A percentile compares a stretch with the other conserved stretches of the same genome.
These are phyloP conservation scores for Globisporangium lucens DNA, from an alignment of 352 stramenopile species.

Conservation along the genomic window DNA sequence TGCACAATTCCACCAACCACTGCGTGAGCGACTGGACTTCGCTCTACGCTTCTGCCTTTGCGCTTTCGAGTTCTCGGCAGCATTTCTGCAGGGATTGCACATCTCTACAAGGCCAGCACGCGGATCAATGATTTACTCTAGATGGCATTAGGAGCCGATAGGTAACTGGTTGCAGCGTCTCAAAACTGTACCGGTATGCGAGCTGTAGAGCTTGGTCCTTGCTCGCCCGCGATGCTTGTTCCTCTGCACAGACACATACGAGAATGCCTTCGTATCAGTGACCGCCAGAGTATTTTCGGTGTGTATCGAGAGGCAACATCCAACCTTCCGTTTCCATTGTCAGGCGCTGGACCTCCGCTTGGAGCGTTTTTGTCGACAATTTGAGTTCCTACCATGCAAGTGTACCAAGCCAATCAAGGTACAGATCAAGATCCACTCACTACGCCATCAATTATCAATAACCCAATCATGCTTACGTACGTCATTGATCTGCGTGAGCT, in stretches of 20 bases:
- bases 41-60: constrained; percentile 28
- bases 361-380: constrained; percentile 24
- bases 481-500: constrained; percentile 32
- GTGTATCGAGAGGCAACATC: background rate
- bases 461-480: constrained; percentile 16
- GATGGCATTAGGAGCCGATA: background rate
- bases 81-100: constrained; percentile 35
- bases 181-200: constrained; percentile 24
- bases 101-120: constrained; percentile 19
- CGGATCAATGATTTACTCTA: background rate
- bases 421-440: background rate
- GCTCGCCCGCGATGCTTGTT: constrained; percentile 19
- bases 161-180: background rate
- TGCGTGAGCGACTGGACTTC: constrained; percentile 36
- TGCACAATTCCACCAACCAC: constrained; percentile 6
- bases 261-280: background rate
- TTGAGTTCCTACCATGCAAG: constrained; percentile 35
- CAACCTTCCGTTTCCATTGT: constrained; percentile 34
- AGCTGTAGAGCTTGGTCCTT: constrained; percentile 29
- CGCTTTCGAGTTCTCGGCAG: constrained; percentile 32
- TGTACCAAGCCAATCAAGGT: background rate
- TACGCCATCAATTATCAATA: background rate
- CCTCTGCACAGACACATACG: constrained; percentile 17
- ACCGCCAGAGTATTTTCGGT: background rate
- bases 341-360: constrained; percentile 34